These are phyloP conservation scores for Mucor circinelloides DNA, from an alignment of 371 early-diverging fungal genomes.

Conservation along the genomic window DNA sequence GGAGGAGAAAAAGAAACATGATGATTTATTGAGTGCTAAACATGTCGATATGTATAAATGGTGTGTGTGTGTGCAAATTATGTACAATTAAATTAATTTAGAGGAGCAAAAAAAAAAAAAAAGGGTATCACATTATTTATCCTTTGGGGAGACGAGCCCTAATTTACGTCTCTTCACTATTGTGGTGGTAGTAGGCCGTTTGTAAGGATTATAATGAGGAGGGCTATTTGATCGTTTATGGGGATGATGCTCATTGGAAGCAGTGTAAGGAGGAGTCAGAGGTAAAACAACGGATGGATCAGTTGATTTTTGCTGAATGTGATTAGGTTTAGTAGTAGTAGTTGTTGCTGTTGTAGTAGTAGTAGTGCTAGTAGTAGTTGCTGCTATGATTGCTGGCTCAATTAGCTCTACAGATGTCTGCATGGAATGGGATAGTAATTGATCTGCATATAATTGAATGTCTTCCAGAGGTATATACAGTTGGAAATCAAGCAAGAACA, in stretches of 20 bases:
- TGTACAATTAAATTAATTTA: slow-evolving; percentile 1
- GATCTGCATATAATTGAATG: slow-evolving; percentile 67
- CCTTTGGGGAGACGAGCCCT: slow-evolving; percentile 13
- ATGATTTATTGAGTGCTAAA: background rate
- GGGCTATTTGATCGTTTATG: background rate
- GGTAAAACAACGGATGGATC: background rate
- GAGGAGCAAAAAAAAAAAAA: background rate
- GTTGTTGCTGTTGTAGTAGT: background rate
- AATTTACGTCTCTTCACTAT: slow-evolving; percentile 1
- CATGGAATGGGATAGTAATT: slow-evolving; percentile 39
- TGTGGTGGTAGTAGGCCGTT: background rate
- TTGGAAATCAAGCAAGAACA: slow-evolving; percentile 77
- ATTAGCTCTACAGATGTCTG: background rate
- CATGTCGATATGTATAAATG: background rate
- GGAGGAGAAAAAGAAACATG: background rate
- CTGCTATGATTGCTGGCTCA: background rate
- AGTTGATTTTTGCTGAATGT: background rate
- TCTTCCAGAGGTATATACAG: slow-evolving; percentile 62
- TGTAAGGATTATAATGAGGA: background rate
- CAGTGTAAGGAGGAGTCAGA: slow-evolving; percentile 14
- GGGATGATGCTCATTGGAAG: background rate
- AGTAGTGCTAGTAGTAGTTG: background rate
- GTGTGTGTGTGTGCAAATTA: background rate
- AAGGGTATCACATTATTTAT: background rate
- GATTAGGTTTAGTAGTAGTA: background rate